phyloP scores from a whole-genome alignment of 331 rosid species.

The Stylosanthes scabra region DNA sequence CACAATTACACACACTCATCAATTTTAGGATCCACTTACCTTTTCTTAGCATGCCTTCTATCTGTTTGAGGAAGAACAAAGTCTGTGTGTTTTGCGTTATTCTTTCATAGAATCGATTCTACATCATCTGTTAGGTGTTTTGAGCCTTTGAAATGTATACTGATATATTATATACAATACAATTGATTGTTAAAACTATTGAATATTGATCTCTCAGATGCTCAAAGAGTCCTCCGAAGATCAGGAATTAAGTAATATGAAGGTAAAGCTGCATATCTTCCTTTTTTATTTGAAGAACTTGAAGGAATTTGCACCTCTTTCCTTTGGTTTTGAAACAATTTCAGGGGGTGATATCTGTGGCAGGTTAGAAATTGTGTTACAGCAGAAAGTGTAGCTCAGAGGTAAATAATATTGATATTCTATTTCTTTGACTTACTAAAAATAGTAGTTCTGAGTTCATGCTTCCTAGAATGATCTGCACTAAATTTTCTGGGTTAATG shows the following conservation, averaged over 20 bases:
- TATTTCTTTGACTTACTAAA: not conserved
- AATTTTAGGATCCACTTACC: conserved; percentile 1
- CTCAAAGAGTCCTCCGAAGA: conserved; percentile 27
- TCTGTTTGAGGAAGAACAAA: not conserved
- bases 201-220: conserved; percentile 32
- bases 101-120: not conserved
- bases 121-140: too few relatives aligned
- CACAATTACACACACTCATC: too few relatives aligned
- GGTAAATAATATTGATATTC: conserved; percentile 30
- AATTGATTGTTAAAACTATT: conserved; percentile 32
- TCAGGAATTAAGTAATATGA: conserved; percentile 6
- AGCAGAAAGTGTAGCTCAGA: conserved; percentile 36
- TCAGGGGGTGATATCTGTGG: conserved; percentile 1
- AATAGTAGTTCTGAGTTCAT: not conserved
- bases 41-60: not conserved
- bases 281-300: conserved; percentile 18
- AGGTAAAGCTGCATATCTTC: conserved; percentile 26
- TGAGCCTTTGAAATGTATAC: too few relatives aligned
- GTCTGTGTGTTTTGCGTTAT: conserved; percentile 14
- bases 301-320: not conserved
- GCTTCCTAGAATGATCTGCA: too few relatives aligned
- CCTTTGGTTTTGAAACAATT: not conserved
- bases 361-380: conserved; percentile 34
- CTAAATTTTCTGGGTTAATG: not conserved
- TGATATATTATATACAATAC: too few relatives aligned